Base-by-base conservation (phyloP, 1,284 basidiomycete genomes). In the Inonotus obliquus region DNA sequence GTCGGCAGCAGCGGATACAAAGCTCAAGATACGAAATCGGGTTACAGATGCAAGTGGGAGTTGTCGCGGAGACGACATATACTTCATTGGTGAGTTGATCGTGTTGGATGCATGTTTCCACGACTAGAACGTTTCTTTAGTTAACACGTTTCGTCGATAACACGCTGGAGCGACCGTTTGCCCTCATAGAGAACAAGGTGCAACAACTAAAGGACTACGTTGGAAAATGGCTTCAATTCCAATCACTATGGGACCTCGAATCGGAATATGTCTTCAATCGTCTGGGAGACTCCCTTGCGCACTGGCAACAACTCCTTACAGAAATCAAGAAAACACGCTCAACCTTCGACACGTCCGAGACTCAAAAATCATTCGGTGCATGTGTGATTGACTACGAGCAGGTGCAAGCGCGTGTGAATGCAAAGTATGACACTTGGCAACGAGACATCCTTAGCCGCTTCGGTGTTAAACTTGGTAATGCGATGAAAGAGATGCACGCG, bases 341-440 rank as follows among this genome's bases (percentile, higher is more conserved):
- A 53, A 98, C 94, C 0, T 98, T 99, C 71, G 96, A 99, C 75
- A 98, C 94, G 14, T 92, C 93, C 19, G 96, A 98, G 68, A 96
- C 94, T 13, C 88, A 91, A 69, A 93, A 91, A 67, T 85, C 86
- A 54, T 97, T 98, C 71, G 94, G 92, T 1, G 92, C 96, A 4
- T 96, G 93, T 69, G 84, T 96, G 48, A 91, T 99, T 69, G 94
- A 98, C 76, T 98, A 98, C 74, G 96, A 98, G 73, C 96, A 97
- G 72, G 96, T 98, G 21, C 97, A 99, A 75, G 86, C 92, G 57
- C 87, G 96, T 67, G 96, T 99, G 69, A 98, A 98, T 72, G 93
- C 96, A 63, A 98, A 98, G 79, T 98, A 98, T 74, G 97, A 99
- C 72, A 81, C 93, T 7, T 98, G 96, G 96, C 96, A 99, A 79